Evolutionary conservation across 257 asterid species (phyloP).

Genomic region (Penstemon barbatus): DNA sequence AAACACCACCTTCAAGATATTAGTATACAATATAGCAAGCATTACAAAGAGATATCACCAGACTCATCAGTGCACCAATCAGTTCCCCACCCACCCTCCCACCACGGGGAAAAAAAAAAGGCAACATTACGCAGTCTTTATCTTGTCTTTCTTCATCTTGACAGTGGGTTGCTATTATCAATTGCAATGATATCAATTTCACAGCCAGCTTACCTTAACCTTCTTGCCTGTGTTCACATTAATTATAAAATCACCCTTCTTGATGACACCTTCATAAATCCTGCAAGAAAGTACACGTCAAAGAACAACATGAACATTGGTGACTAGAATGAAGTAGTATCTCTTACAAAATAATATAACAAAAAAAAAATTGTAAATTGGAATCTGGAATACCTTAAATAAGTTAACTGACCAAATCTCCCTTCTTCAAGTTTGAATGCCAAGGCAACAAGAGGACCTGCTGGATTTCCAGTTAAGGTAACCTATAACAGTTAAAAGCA

Average conservation of each 20-base stretch:
- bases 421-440: slow-evolving; percentile 99
- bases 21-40: not conserved
- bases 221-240: slow-evolving; percentile 93
- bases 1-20: slow-evolving; percentile 2
- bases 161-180: not conserved
- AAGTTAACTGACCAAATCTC: slow-evolving; percentile 90
- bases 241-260: slow-evolving; percentile 88
- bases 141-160: slow-evolving; percentile 8
- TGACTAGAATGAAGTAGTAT: slow-evolving; percentile 11
- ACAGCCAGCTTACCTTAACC: slow-evolving; percentile 65
- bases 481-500: slow-evolving; percentile 52
- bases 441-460: slow-evolving; percentile 94
- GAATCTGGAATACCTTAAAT: slow-evolving; percentile 63
- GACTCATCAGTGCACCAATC: slow-evolving; percentile 1
- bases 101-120: not conserved
- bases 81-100: not conserved
- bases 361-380: not conserved
- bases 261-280: slow-evolving; percentile 89
- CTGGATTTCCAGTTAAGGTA: slow-evolving; percentile 73
- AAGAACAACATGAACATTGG: slow-evolving; percentile 1
- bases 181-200: slow-evolving; percentile 2
- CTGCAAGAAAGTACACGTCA: slow-evolving; percentile 42
- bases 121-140: not conserved
- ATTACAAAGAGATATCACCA: not conserved
- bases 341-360: slow-evolving; percentile 15